Conservation (phyloP, 2,329 filamentous ascomycete species). For the Xenoacremonium recifei region DNA sequence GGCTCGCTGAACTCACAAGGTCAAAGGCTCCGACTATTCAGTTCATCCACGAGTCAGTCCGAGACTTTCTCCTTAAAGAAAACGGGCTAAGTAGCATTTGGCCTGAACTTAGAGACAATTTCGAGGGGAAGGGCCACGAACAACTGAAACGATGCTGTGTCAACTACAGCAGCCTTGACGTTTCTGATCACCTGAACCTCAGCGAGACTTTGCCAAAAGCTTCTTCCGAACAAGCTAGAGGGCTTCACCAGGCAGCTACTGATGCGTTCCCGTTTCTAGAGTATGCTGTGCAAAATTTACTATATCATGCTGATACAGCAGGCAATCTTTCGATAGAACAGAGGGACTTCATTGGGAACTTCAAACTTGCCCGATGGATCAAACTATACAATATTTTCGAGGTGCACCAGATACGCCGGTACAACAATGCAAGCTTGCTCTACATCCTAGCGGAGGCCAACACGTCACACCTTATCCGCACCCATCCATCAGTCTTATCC, state of each 20-base stretch:
- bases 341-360: background rate
- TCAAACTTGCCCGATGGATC: background rate
- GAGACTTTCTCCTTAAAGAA: slow-evolving; percentile 44
- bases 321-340: background rate
- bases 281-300: slow-evolving; percentile 9
- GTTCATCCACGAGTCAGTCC: slow-evolving; percentile 53
- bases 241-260: background rate
- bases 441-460: slow-evolving; percentile 16
- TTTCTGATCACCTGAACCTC: background rate
- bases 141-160: slow-evolving; percentile 8
- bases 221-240: background rate
- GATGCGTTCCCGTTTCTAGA: slow-evolving; percentile 10
- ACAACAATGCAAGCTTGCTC: background rate
- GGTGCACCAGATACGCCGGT: background rate
- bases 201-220: background rate
- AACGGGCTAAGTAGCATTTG: slow-evolving; percentile 23
- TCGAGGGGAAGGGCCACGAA: slow-evolving; percentile 2
- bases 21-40: slow-evolving; percentile 37
- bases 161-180: slow-evolving; percentile 5
- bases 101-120: slow-evolving; percentile 6
- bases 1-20: slow-evolving; percentile 43
- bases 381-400: background rate
- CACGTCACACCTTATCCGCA: background rate
- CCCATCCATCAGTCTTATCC: background rate
- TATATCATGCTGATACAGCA: slow-evolving; percentile 10